phyloP scores from a whole-genome alignment of 345 rosid species.

The Eucalyptus marginata region DNA sequence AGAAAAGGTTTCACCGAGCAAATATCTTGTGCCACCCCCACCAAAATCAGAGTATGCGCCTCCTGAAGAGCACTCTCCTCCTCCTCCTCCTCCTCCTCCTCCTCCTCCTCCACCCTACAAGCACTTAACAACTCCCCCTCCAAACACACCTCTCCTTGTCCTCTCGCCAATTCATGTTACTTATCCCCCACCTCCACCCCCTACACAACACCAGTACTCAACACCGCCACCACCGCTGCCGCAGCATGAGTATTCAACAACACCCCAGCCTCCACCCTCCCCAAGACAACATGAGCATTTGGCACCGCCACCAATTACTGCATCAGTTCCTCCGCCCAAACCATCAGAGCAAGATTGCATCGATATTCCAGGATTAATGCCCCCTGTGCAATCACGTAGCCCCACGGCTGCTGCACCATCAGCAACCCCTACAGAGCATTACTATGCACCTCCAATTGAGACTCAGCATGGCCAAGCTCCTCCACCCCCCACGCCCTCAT shows the following conservation, averaged over 20 bases:
- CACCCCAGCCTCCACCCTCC: conserved; percentile 3
- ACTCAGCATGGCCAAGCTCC: neutral
- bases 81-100: neutral
- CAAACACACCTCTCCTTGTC: neutral
- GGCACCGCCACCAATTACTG: neutral
- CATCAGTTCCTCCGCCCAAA: conserved; percentile 6
- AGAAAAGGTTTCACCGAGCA: neutral
- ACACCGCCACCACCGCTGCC: neutral
- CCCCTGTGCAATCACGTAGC: neutral
- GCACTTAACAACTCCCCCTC: neutral
- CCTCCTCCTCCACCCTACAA: neutral
- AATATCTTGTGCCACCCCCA: neutral
- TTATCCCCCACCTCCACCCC: neutral
- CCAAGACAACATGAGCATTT: neutral
- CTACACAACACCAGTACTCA: neutral
- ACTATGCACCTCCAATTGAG: neutral
- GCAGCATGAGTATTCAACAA: neutral
- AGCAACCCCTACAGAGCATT: neutral
- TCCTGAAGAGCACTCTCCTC: neutral
- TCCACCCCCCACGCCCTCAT: conserved; percentile 7
- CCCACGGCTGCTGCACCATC: neutral
- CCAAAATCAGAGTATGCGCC: neutral
- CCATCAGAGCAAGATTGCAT: conserved; percentile 1
- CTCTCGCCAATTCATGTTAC: neutral
- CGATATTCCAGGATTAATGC: neutral